Evolutionary conservation across 805 yeast species (phyloP).

Genomic region (Metschnikowia matae): DNA sequence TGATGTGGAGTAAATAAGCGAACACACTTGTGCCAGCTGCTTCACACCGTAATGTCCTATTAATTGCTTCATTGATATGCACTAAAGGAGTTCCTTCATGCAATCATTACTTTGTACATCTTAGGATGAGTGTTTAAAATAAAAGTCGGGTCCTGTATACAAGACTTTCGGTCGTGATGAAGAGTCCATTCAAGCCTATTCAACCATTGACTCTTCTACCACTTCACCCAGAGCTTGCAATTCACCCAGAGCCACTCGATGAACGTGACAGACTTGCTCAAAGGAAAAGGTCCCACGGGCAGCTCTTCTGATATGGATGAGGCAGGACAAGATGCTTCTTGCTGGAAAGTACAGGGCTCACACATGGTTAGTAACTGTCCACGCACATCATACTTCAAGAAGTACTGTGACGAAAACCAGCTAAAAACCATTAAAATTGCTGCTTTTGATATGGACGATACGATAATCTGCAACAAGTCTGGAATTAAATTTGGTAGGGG

Average conservation of each 20-base stretch:
- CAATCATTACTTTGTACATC: background rate
- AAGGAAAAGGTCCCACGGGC: background rate
- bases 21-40: background rate
- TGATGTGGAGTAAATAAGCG: background rate
- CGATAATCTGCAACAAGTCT: slow-evolving; percentile 63
- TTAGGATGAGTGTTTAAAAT: background rate
- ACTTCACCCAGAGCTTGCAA: too few species aligned
- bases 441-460: slow-evolving; percentile 84
- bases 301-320: background rate
- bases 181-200: background rate
- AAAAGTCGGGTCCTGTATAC: background rate
- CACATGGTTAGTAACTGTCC: slow-evolving; percentile 45
- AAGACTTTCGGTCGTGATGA: background rate
- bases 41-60: background rate
- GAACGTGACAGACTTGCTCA: slow-evolving; percentile 2
- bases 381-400: slow-evolving; percentile 4
- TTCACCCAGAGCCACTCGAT: background rate
- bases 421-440: slow-evolving; percentile 40
- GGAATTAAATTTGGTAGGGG: slow-evolving; percentile 55
- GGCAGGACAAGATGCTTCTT: slow-evolving; percentile 8
- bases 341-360: slow-evolving; percentile 35
- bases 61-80: background rate
- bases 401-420: background rate
- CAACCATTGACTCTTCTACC: too few species aligned
- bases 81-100: background rate